Evolutionary conservation across 495 filamentous ascomycete genomes (phyloP).

Genomic region (Friedmanniomyces simplex): DNA sequence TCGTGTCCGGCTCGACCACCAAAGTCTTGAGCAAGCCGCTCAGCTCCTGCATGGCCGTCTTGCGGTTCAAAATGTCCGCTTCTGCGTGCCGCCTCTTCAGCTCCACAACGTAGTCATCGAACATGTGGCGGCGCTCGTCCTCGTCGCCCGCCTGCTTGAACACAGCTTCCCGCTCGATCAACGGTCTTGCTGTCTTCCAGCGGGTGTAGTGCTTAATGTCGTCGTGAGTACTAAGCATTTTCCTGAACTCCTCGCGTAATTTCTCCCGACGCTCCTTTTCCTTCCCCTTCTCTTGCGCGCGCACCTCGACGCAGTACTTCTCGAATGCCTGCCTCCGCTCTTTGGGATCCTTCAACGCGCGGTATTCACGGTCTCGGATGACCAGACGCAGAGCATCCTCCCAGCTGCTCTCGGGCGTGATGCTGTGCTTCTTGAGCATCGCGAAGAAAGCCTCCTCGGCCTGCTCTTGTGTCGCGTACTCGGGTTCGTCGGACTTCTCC

Average conservation of each 20-base stretch:
- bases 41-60: constrained; percentile 79
- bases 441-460: constrained; percentile 92
- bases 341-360: constrained; percentile 84
- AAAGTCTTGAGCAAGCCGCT: constrained; percentile 71
- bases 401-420: constrained; percentile 88
- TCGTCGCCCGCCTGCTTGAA: constrained; percentile 87
- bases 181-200: constrained; percentile 92
- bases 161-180: constrained; percentile 90
- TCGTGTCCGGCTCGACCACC: constrained; percentile 83
- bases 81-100: constrained; percentile 70
- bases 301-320: constrained; percentile 86
- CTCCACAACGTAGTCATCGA: constrained; percentile 84
- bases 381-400: constrained; percentile 77
- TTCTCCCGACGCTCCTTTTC: constrained; percentile 92
- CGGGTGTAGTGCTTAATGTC: constrained; percentile 97
- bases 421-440: constrained; percentile 70
- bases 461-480: constrained; percentile 78
- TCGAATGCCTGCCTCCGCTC: constrained; percentile 88
- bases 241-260: constrained; percentile 84
- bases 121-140: constrained; percentile 78
- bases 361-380: constrained; percentile 91
- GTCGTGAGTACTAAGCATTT: constrained; percentile 91
- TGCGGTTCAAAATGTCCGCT: constrained; percentile 56
- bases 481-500: constrained; percentile 60
- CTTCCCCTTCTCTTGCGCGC: constrained; percentile 86